These are phyloP conservation scores for Avena sativa DNA, from an alignment of 176 grass and related monocot genomes.

Conservation along the genomic window DNA sequence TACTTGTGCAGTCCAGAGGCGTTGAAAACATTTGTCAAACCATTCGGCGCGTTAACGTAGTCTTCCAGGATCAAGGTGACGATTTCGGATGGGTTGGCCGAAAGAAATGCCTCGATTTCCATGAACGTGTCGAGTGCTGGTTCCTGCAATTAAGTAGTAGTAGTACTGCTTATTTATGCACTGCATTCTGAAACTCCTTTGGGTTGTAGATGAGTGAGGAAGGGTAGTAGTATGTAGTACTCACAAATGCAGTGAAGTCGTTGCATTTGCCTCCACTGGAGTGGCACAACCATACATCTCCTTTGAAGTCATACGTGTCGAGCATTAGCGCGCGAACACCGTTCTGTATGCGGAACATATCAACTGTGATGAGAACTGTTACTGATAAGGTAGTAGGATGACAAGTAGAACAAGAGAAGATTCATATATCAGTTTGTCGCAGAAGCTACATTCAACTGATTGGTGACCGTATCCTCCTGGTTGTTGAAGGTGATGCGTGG, in stretches of 20 bases:
- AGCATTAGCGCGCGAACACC: slow-evolving; percentile 91
- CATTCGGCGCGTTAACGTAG: slow-evolving; percentile 78
- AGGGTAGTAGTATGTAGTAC: slow-evolving; percentile 26
- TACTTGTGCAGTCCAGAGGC: slow-evolving; percentile 77
- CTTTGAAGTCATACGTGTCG: slow-evolving; percentile 89
- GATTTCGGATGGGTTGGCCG: slow-evolving; percentile 83
- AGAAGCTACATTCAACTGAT: slow-evolving; percentile 75
- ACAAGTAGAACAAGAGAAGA: no score
- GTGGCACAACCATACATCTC: slow-evolving; percentile 91
- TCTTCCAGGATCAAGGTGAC: slow-evolving; percentile 91
- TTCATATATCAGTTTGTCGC: no score
- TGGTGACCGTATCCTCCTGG: slow-evolving; percentile 82
- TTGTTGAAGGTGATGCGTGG: slow-evolving; percentile 87
- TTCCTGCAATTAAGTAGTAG: slow-evolving; percentile 56
- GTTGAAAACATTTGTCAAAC: slow-evolving; percentile 81
- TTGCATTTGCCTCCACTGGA: slow-evolving; percentile 80
- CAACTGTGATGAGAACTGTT: background rate
- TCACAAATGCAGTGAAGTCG: slow-evolving; percentile 94
- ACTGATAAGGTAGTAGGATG: background rate
- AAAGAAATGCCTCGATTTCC: slow-evolving; percentile 86
- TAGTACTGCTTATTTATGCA: background rate
- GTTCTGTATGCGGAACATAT: slow-evolving; percentile 58
- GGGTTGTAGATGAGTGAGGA: background rate
- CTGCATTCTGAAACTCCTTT: background rate
- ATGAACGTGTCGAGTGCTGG: slow-evolving; percentile 80